phyloP scores from a whole-genome alignment of 1,284 basidiomycete genomes.

The Vanrija pseudolonga region DNA sequence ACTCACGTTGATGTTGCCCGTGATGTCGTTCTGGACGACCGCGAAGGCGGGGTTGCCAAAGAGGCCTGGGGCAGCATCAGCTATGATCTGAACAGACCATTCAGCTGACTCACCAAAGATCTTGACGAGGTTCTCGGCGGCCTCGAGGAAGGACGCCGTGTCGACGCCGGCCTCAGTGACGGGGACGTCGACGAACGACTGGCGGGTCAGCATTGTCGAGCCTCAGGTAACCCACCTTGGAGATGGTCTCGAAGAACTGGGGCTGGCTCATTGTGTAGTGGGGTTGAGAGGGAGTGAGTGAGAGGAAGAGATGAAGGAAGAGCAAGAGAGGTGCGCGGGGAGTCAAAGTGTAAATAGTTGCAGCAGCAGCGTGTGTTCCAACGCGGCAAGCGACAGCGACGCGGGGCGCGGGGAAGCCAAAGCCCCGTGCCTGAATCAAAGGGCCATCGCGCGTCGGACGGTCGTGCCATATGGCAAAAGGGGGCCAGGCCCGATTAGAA shows the following conservation, averaged over 20 bases:
- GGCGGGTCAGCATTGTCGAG: neutral
- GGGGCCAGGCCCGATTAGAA: no score
- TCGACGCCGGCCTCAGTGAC: constrained; percentile 83
- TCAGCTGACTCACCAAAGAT: constrained; percentile 69
- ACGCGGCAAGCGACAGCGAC: no score
- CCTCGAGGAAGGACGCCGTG: constrained; percentile 83
- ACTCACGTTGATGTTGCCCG: constrained; percentile 83
- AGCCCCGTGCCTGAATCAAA: no score
- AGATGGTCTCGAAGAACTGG: constrained; percentile 80
- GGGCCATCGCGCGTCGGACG: no score
- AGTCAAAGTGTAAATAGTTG: neutral
- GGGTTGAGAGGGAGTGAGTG: neutral
- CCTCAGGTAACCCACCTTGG: constrained; percentile 56
- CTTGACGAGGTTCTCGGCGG: constrained; percentile 80
- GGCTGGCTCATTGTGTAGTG: constrained; percentile 57
- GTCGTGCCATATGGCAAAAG: no score
- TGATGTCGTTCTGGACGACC: constrained; percentile 82
- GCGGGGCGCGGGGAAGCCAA: no score
- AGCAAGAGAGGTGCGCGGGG: neutral
- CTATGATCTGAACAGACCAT: neutral
- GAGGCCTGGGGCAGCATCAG: constrained; percentile 64
- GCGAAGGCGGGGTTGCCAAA: constrained; percentile 82
- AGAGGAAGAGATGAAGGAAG: neutral
- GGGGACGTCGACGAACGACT: constrained; percentile 89
- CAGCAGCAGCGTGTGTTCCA: no score